These are phyloP conservation scores for Polygonum aviculare DNA, from an alignment of 148 eudicot genomes.

Conservation along the genomic window DNA sequence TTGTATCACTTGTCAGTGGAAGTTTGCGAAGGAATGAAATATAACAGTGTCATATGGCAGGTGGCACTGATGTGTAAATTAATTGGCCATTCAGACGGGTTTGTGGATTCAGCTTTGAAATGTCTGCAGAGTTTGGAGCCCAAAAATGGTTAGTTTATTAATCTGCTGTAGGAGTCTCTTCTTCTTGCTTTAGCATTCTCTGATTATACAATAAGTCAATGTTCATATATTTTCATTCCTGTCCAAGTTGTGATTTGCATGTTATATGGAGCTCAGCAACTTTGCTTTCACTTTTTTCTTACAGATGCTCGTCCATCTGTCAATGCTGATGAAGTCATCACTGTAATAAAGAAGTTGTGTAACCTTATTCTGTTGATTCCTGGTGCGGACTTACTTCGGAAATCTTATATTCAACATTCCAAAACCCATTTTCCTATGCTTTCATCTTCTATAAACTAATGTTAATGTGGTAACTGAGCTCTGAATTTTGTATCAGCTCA, in stretches of 20 bases:
- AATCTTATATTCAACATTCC: background rate
- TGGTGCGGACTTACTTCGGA: background rate
- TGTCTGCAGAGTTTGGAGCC: constrained; percentile 33
- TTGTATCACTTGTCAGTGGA: background rate
- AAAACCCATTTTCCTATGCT: background rate
- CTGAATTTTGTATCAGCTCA: background rate
- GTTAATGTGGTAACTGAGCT: background rate
- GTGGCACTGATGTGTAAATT: constrained; percentile 52
- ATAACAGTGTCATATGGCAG: constrained; percentile 20
- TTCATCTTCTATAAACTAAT: background rate
- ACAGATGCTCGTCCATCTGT: background rate
- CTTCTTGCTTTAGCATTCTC: background rate
- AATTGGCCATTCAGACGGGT: constrained; percentile 64
- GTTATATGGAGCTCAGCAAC: background rate
- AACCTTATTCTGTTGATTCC: constrained; percentile 4
- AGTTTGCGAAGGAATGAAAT: background rate
- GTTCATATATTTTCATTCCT: background rate
- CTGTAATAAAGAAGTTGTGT: constrained; percentile 3
- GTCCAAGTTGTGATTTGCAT: background rate
- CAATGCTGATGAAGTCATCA: background rate
- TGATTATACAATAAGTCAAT: background rate
- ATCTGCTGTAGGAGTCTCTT: background rate
- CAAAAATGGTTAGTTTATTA: constrained; percentile 37
- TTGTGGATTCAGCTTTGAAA: constrained; percentile 48
- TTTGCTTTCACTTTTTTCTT: background rate